phyloP scores from a whole-genome alignment of 169 alveolate genomes.

The Babesia caballi region DNA sequence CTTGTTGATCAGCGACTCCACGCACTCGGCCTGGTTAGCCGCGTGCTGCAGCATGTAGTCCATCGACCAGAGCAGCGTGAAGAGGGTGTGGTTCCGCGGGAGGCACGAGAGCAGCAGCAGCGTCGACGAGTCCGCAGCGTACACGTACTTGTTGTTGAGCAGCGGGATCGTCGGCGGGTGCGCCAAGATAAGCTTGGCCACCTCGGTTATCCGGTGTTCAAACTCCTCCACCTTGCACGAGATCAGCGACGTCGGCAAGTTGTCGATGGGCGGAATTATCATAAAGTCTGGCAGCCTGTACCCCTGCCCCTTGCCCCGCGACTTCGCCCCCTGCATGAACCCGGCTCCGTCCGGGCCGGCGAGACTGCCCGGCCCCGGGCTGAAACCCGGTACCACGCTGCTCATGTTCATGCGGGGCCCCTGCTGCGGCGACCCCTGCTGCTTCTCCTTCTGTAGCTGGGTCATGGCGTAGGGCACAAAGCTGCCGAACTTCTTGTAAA shows the following conservation, averaged over 20 bases:
- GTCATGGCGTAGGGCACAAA: slow-evolving; percentile 58
- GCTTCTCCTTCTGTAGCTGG: slow-evolving; percentile 34
- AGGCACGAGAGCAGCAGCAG: slow-evolving; percentile 69
- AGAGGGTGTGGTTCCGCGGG: slow-evolving; percentile 67
- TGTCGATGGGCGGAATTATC: slow-evolving; percentile 60
- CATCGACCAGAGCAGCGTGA: slow-evolving; percentile 69
- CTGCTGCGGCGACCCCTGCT: slow-evolving; percentile 13
- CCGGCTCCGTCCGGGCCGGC: neutral
- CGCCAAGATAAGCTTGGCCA: slow-evolving; percentile 63
- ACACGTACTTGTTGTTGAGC: slow-evolving; percentile 64
- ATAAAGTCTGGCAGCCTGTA: slow-evolving; percentile 49
- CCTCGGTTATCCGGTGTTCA: slow-evolving; percentile 65
- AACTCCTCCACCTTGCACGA: slow-evolving; percentile 52
- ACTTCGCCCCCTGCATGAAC: neutral
- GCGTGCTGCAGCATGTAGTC: slow-evolving; percentile 67
- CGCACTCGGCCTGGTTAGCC: slow-evolving; percentile 64
- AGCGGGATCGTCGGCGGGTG: slow-evolving; percentile 71
- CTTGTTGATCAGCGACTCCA: slow-evolving; percentile 67
- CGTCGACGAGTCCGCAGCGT: slow-evolving; percentile 65
- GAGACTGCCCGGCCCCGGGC: neutral
- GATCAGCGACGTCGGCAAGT: slow-evolving; percentile 57
- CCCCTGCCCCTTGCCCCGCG: neutral
- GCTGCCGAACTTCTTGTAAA: slow-evolving; percentile 37
- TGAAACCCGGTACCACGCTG: neutral
- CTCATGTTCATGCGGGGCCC: neutral